These are phyloP conservation scores for Diplosphaera chodatii DNA, from an alignment of 139 green algal species.

Conservation along the genomic window DNA sequence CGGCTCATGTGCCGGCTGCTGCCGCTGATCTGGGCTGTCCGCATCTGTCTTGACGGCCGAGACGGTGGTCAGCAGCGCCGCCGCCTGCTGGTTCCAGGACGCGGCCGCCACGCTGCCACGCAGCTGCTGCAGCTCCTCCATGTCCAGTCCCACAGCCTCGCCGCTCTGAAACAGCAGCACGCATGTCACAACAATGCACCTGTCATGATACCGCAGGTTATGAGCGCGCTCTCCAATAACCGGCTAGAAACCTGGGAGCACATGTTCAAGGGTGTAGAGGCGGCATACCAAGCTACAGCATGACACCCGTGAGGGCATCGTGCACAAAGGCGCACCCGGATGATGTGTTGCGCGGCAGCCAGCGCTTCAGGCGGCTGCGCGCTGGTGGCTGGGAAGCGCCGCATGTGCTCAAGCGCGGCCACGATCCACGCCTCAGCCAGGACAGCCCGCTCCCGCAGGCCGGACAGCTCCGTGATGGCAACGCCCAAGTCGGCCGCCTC, in stretches of 20 bases:
- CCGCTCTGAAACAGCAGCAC: conserved; percentile 19
- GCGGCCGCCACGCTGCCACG: conserved; percentile 8
- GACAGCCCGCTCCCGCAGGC: background rate
- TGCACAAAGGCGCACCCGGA: too few species aligned
- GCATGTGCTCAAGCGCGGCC: background rate
- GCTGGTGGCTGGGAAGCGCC: background rate
- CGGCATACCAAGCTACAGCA: too few species aligned
- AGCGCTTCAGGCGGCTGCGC: background rate
- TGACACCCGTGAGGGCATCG: too few species aligned
- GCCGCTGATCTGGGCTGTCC: background rate
- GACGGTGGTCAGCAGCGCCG: conserved; percentile 1
- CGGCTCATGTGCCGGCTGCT: too few species aligned
- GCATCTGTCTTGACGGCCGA: background rate
- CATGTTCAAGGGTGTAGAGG: too few species aligned
- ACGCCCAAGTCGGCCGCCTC: background rate
- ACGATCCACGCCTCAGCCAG: background rate
- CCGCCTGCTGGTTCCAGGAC: conserved; percentile 7
- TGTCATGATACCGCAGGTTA: too few species aligned
- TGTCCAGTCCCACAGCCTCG: conserved; percentile 9
- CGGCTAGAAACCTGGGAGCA: too few species aligned
- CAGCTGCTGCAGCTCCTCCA: conserved; percentile 23
- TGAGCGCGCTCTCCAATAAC: too few species aligned
- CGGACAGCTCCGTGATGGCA: background rate
- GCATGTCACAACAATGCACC: too few species aligned
- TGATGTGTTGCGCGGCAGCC: conserved; percentile 2